phyloP scores from a whole-genome alignment of 2,329 filamentous ascomycete species.

The Fusarium albidum region DNA sequence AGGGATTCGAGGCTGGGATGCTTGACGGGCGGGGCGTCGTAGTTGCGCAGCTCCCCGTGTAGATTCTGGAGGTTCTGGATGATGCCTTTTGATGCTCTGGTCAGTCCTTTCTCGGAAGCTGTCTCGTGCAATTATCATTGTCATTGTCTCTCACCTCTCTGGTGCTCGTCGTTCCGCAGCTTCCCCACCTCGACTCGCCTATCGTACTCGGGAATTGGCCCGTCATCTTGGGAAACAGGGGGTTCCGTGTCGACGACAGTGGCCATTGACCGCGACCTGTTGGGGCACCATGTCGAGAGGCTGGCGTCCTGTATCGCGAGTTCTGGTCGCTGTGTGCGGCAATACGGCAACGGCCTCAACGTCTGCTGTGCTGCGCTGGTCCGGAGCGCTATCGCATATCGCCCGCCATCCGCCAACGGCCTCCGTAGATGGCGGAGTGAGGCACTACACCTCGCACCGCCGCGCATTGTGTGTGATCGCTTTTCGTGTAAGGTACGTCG shows the following conservation, averaged over 20 bases:
- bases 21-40: constrained; percentile 76
- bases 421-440: constrained; percentile 27
- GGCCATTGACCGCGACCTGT: constrained; percentile 38
- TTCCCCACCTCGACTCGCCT: constrained; percentile 76
- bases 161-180: constrained; percentile 87
- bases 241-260: constrained; percentile 37
- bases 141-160: constrained; percentile 74
- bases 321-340: constrained; percentile 10
- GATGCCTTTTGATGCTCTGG: constrained; percentile 67
- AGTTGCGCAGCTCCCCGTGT: constrained; percentile 80
- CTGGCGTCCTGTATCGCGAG: constrained; percentile 4
- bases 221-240: constrained; percentile 51
- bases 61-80: constrained; percentile 90
- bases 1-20: constrained; percentile 80
- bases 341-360: constrained; percentile 9
- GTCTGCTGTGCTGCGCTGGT: constrained; percentile 29
- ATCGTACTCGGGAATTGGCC: constrained; percentile 90
- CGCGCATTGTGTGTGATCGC: constrained; percentile 29
- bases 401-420: constrained; percentile 22
- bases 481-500: constrained; percentile 11
- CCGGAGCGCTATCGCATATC: constrained; percentile 33
- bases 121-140: too few relatives aligned
- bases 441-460: constrained; percentile 28
- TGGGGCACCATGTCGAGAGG: constrained; percentile 15
- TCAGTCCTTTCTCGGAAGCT: constrained; percentile 16